Conservation (phyloP, 345 rosid species). For the Ceriops zippeliana region DNA sequence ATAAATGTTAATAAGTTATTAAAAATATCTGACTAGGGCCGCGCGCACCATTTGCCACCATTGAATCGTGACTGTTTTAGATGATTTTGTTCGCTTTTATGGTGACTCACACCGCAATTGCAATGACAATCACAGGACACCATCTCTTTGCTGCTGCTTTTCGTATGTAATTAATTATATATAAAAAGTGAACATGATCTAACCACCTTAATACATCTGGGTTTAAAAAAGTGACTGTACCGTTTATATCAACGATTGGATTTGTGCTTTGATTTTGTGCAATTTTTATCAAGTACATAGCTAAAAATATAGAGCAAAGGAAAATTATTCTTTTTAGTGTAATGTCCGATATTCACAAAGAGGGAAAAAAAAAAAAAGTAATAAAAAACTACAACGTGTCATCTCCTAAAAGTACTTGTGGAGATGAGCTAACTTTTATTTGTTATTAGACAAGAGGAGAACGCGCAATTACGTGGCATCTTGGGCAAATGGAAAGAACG, state of each 20-base stretch:
- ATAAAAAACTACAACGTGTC: conserved; percentile 6
- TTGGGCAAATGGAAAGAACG: not conserved
- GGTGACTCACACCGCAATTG: conserved; percentile 35
- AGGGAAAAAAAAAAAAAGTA: not conserved
- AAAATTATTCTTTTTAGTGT: too few species aligned
- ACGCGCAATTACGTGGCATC: not conserved
- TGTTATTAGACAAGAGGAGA: conserved; percentile 5
- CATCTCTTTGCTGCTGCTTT: too few species aligned
- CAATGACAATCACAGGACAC: conserved; percentile 22
- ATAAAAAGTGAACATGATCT: too few species aligned
- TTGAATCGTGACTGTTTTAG: not conserved
- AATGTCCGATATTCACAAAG: too few species aligned
- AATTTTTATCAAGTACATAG: too few species aligned
- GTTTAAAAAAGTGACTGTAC: not conserved
- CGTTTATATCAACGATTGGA: too few species aligned
- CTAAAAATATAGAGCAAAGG: too few species aligned
- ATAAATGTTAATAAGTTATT: too few species aligned
- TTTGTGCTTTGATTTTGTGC: too few species aligned
- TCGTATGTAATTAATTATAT: not conserved
- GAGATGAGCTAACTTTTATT: not conserved
- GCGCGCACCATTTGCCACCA: too few species aligned
- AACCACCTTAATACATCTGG: not conserved
- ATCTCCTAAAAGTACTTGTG: conserved; percentile 2
- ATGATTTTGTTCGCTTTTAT: not conserved
- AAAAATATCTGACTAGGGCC: not conserved